Conservation (phyloP, 257 asterid genomes). For the Henckelia pumila region DNA sequence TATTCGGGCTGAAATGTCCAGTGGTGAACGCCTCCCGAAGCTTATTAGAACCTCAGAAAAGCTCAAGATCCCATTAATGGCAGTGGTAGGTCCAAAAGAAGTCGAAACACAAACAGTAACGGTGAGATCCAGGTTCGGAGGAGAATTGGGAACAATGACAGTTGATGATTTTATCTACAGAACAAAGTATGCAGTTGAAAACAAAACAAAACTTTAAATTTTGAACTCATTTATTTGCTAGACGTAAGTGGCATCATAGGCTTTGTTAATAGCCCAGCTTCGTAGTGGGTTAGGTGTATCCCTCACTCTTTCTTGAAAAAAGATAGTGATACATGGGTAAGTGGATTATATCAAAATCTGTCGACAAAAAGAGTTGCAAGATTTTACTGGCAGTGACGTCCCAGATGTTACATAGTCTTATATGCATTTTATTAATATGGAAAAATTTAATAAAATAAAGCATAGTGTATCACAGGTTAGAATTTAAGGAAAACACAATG, state of each 20-base stretch:
- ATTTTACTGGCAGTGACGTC: too few species aligned
- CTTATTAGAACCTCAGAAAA: conserved; percentile 84
- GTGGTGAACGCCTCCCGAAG: conserved; percentile 81
- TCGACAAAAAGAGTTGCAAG: too few species aligned
- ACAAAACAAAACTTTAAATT: conserved; percentile 45
- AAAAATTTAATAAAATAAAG: too few species aligned
- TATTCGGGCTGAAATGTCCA: conserved; percentile 70
- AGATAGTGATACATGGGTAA: too few species aligned
- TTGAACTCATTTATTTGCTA: neutral
- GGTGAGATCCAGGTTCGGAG: conserved; percentile 73
- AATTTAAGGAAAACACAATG: too few species aligned
- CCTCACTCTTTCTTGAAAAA: too few species aligned
- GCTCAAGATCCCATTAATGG: conserved; percentile 89
- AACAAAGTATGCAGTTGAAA: conserved; percentile 55
- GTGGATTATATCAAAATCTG: too few species aligned
- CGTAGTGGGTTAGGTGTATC: too few species aligned
- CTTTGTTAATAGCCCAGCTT: too few species aligned
- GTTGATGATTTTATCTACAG: conserved; percentile 61
- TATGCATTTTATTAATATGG: too few species aligned
- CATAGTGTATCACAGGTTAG: too few species aligned
- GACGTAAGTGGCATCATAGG: neutral
- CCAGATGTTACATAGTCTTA: too few species aligned
- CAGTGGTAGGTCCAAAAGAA: conserved; percentile 87
- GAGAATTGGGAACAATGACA: conserved; percentile 80
- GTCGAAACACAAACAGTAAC: conserved; percentile 65